Evolutionary conservation across 495 filamentous ascomycete species (phyloP), one percentile per base, ranked within the genome.

Genomic region (Podospora pseudopauciseta): DNA sequence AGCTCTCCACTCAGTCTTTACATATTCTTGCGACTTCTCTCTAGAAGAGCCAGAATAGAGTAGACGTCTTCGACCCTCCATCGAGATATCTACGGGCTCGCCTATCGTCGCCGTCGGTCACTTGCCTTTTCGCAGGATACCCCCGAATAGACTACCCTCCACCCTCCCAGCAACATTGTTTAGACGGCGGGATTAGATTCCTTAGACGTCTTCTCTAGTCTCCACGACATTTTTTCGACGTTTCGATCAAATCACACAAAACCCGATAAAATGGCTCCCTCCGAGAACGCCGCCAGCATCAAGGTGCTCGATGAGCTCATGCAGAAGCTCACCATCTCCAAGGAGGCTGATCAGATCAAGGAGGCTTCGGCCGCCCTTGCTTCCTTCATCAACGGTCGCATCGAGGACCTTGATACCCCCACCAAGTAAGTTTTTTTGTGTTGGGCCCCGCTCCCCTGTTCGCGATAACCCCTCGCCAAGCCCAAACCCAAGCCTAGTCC

Each of bases 241-340:
- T 65, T 58, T 27, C 57, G 32, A 32, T 59, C 61, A 66, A 26
- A 56, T 55, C 62, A 63, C 62, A 63, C 30, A 53, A 68, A 60
- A 72, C 66, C 72, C 58, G n/a, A 66, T 73, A 79, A 68, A 61
- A 79, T 79, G 74, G 64, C 68, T 55, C 60, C 79, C 65, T 68
- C 76, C 65, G 82, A 83, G 73, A 83, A 83, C 74, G 82, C 82
- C 67, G 68, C 81, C 76, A 83, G 81, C 75, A 64, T 79, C 75
- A 82, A 84, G 82, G 76, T 84, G 56, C 76, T 85, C 63, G 81
- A 85, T 56, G 82, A 85, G 68, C 77, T 85, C 58, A 81, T 85
- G 79, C 76, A 83, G 71, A 82, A 84, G 79, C 82, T 85, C 74
- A 82, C 78, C 70, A 71, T 85, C 73, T 81, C 82, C 72, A 84